Evolutionary conservation across 192 early-diverging fungal species (phyloP).

Genomic region (Entophlyctis luteolus): DNA sequence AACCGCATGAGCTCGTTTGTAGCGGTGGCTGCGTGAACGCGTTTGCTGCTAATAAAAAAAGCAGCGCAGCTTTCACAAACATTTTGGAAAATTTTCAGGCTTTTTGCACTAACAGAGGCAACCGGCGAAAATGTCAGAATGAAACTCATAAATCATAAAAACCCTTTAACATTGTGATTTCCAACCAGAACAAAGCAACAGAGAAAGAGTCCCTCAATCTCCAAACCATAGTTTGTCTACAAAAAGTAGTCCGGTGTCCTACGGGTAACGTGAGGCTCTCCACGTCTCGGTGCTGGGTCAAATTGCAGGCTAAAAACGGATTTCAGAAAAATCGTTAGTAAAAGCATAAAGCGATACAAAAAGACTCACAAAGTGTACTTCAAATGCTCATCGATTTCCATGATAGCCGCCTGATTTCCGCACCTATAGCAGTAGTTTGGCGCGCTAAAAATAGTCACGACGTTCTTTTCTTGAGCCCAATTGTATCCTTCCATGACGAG

Average conservation of each 20-base stretch:
- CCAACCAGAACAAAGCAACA: too few species aligned
- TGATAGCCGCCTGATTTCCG: constrained; percentile 99
- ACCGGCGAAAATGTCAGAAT: too few species aligned
- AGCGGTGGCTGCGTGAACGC: too few species aligned
- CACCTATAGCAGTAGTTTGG: constrained; percentile 99
- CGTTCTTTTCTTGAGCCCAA: constrained; percentile 97
- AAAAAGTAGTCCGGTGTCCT: constrained; percentile 98
- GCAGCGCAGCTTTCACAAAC: too few species aligned
- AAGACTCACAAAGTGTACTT: constrained; percentile 91
- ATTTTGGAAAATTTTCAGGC: too few species aligned
- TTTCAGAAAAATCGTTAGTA: not conserved
- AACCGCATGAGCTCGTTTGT: too few species aligned
- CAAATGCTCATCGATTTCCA: constrained; percentile 99
- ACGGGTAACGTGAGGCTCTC: constrained; percentile 97
- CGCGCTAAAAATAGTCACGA: constrained; percentile 97
- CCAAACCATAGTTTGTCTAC: too few species aligned
- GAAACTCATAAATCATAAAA: too few species aligned
- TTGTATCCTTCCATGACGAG: constrained; percentile 99
- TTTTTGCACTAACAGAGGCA: too few species aligned
- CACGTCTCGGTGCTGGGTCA: constrained; percentile 94
- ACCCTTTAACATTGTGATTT: too few species aligned
- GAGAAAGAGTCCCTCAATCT: too few species aligned
- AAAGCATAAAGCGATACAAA: not conserved
- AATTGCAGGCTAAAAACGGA: constrained; percentile 69
- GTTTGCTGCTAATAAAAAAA: too few species aligned